phyloP scores from a whole-genome alignment of 495 filamentous ascomycete genomes.

The Cercophora sp. region DNA sequence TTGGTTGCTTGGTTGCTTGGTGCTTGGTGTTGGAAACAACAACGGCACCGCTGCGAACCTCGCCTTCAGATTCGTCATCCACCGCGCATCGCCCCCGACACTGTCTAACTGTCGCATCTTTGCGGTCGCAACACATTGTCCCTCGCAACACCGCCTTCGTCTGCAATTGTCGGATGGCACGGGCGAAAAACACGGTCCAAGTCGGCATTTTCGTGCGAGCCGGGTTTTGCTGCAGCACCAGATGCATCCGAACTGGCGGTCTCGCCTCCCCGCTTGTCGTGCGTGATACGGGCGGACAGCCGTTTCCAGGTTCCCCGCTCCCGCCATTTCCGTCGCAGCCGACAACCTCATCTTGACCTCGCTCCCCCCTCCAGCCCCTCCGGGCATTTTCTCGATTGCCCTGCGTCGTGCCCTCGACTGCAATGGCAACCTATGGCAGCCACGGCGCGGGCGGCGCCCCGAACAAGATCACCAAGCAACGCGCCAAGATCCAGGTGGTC shows the following conservation, averaged over 20 bases:
- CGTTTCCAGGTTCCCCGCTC: conserved; percentile 9
- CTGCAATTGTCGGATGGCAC: too few relatives aligned
- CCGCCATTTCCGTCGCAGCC: conserved; percentile 6
- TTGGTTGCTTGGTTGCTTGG: background rate
- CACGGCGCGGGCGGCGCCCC: conserved; percentile 25
- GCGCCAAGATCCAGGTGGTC: conserved; percentile 36
- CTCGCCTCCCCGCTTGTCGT: conserved; percentile 24
- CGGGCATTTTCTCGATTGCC: too few relatives aligned
- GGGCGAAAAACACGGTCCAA: background rate
- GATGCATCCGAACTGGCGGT: conserved; percentile 26
- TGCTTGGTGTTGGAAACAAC: conserved; percentile 9
- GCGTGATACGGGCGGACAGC: conserved; percentile 28
- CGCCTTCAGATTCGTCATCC: conserved; percentile 23
- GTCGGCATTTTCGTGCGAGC: background rate
- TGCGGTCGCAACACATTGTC: too few relatives aligned
- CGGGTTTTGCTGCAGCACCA: conserved; percentile 7
- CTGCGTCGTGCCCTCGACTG: background rate
- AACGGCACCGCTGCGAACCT: conserved; percentile 9
- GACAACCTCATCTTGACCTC: background rate
- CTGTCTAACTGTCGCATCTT: too few relatives aligned
- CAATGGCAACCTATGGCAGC: conserved; percentile 36
- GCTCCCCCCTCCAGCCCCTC: background rate
- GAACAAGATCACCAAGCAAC: conserved; percentile 42
- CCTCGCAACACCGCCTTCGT: too few relatives aligned
- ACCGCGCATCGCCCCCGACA: background rate